These are phyloP conservation scores for Cordyceps militaris DNA, from an alignment of 2,329 filamentous ascomycete species.

Conservation along the genomic window DNA sequence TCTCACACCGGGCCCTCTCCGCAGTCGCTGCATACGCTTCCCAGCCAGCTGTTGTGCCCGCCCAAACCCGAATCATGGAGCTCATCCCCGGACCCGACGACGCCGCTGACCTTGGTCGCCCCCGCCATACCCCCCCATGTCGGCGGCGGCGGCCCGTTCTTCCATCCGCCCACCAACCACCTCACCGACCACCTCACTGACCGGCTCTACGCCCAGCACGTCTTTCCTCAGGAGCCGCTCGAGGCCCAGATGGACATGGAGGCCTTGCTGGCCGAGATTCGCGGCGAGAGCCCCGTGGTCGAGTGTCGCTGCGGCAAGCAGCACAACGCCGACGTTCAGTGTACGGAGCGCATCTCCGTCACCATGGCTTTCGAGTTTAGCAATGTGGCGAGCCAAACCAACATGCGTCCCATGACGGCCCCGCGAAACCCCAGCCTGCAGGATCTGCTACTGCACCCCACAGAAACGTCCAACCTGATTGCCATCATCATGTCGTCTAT, in stretches of 20 bases:
- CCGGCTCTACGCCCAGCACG: not conserved
- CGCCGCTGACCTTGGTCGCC: not conserved
- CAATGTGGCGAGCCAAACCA: constrained; percentile 18
- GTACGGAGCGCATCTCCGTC: constrained; percentile 20
- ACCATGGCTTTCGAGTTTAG: constrained; percentile 21
- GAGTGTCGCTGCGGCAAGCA: constrained; percentile 22
- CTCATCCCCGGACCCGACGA: not conserved
- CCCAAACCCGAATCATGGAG: not conserved
- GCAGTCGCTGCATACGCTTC: not conserved
- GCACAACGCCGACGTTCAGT: constrained; percentile 19
- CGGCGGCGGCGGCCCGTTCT: not conserved
- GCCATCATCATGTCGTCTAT: constrained; percentile 18
- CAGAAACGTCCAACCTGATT: constrained; percentile 18
- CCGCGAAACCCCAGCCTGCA: constrained; percentile 19
- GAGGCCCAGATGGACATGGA: constrained; percentile 2
- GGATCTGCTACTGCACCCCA: constrained; percentile 20
- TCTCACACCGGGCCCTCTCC: not conserved
- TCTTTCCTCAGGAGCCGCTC: not conserved
- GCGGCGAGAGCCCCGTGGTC: constrained; percentile 11
- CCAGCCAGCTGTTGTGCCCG: not conserved
- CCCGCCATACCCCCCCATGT: constrained; percentile 7
- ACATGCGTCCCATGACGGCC: constrained; percentile 15
- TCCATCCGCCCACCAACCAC: not conserved
- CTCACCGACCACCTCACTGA: not conserved
- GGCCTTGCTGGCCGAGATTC: not conserved